Percentiles rank a stretch among this genome's conserved stretches.
Evolutionary conservation across 331 rosid species (phyloP).

Genomic region (Quercus lobata): DNA sequence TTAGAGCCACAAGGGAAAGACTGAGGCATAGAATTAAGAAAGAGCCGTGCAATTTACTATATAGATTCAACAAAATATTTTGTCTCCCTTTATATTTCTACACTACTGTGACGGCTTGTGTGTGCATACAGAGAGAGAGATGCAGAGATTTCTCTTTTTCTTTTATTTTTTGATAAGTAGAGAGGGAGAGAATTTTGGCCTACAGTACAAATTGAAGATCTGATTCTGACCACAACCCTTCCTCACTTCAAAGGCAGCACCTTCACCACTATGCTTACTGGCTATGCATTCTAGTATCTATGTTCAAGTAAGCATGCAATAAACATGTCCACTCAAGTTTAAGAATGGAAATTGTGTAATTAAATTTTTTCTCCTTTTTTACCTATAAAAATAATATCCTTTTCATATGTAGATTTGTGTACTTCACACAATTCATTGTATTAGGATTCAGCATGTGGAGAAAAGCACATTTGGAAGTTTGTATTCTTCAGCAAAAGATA

Average conservation of each 20-base stretch:
- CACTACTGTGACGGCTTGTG: neutral
- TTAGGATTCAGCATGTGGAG: conserved; percentile 6
- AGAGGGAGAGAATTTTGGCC: neutral
- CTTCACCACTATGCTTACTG: neutral
- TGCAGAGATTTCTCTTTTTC: neutral
- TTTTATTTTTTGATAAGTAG: neutral
- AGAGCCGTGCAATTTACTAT: neutral
- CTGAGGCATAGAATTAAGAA: neutral
- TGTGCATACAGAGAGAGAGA: neutral
- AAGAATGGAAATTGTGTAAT: neutral
- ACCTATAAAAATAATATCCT: neutral
- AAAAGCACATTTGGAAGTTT: neutral
- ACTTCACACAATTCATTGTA: neutral
- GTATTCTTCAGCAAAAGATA: neutral
- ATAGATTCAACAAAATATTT: neutral
- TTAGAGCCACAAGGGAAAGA: conserved; percentile 6
- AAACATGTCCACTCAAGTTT: neutral
- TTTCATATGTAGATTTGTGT: neutral
- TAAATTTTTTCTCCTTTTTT: neutral
- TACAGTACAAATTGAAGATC: neutral
- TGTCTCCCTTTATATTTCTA: neutral
- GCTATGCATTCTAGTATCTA: neutral
- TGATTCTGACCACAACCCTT: conserved; percentile 1
- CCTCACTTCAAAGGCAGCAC: conserved; percentile 5
- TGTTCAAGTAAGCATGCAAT: neutral